A percentile compares a stretch with the other conserved stretches of the same genome.
phyloP scores from a whole-genome alignment of 805 yeast species.

The Metschnikowia similis region DNA sequence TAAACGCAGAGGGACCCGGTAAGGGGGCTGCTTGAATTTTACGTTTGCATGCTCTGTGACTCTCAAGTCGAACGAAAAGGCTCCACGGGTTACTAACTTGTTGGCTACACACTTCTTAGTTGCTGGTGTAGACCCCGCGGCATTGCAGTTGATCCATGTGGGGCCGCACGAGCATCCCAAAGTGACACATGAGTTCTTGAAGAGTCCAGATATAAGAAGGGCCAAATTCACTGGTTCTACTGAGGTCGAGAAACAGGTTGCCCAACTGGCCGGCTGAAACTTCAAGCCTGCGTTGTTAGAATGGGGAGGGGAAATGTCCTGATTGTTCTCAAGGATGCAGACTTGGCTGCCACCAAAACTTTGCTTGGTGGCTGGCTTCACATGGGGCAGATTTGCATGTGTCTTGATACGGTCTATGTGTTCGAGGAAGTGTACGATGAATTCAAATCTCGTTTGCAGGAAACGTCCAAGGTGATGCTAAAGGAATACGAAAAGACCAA shows the following conservation, averaged over 20 bases:
- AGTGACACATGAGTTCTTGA: slow-evolving; percentile 24
- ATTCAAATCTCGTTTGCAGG: slow-evolving; percentile 18
- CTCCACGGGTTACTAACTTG: slow-evolving; percentile 31
- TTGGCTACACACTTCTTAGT: slow-evolving; percentile 29
- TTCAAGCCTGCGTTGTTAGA: slow-evolving; percentile 42
- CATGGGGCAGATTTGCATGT: slow-evolving; percentile 48
- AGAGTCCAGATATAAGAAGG: slow-evolving; percentile 26
- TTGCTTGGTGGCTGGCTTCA: slow-evolving; percentile 38
- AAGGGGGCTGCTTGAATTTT: too few species aligned
- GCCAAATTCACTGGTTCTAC: slow-evolving; percentile 47
- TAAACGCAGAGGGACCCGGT: too few species aligned
- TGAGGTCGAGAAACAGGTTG: slow-evolving; percentile 33
- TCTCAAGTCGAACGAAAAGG: slow-evolving; percentile 37
- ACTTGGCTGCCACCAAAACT: slow-evolving; percentile 29
- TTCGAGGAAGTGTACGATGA: slow-evolving; percentile 32
- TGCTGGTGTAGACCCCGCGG: slow-evolving; percentile 37
- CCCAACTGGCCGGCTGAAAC: slow-evolving; percentile 31
- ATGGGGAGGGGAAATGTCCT: slow-evolving; percentile 44
- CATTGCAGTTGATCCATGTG: slow-evolving; percentile 33
- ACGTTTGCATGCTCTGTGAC: slow-evolving; percentile 46
- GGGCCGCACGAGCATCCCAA: slow-evolving; percentile 21
- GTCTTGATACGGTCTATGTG: slow-evolving; percentile 36
- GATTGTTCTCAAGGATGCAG: slow-evolving; percentile 30
- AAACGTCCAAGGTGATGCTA: slow-evolving; percentile 12
- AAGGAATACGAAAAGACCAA: slow-evolving; percentile 24